Conservation (phyloP, 148 eudicot genomes). For the Camellia japonica region DNA sequence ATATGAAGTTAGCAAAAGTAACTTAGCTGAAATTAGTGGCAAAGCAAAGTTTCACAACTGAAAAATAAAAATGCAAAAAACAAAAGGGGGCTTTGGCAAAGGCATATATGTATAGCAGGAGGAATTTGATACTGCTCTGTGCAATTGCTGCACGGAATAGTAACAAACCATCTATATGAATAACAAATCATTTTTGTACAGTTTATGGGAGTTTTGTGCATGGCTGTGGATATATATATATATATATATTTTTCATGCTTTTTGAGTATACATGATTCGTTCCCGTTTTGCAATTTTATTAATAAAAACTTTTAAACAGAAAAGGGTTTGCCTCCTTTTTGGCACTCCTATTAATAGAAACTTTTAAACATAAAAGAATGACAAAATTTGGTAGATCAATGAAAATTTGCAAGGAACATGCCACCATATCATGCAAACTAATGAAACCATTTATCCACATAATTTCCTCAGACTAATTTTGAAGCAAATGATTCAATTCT, state of each 20-base stretch:
- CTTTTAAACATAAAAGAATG: too few relatives aligned
- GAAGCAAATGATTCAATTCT: background rate
- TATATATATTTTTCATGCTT: too few relatives aligned
- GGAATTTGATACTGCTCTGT: background rate
- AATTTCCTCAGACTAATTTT: background rate
- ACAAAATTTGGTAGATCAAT: background rate
- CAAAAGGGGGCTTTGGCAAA: background rate
- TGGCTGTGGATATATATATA: too few relatives aligned
- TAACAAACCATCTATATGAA: background rate
- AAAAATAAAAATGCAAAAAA: background rate
- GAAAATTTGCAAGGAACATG: background rate
- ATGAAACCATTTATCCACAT: background rate
- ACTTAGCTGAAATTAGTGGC: background rate
- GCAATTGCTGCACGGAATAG: background rate
- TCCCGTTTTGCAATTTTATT: too few relatives aligned
- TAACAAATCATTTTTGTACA: background rate
- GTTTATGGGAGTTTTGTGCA: too few relatives aligned
- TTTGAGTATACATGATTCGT: too few relatives aligned
- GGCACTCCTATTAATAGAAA: background rate
- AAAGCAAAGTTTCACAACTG: background rate
- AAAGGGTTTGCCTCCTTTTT: too few relatives aligned
- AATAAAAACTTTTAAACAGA: too few relatives aligned
- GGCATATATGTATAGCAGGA: background rate
- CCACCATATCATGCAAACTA: background rate
- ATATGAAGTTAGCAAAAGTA: background rate